A percentile compares a stretch with the other conserved stretches of the same genome.
phyloP scores from a whole-genome alignment of 1,284 basidiomycete genomes.

The Psilocybe mexicana region DNA sequence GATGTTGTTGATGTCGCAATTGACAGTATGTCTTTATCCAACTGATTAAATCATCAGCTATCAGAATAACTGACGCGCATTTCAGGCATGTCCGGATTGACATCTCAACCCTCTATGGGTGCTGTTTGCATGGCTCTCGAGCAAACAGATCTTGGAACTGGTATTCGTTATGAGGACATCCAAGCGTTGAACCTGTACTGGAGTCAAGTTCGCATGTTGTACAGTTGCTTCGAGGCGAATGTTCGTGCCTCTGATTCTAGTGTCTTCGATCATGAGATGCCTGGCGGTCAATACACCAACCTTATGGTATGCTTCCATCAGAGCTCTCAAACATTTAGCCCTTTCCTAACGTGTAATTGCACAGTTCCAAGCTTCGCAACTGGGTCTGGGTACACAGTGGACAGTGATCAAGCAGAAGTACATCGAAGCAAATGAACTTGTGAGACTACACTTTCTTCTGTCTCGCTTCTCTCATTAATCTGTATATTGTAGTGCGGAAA shows the following conservation, averaged over 20 bases:
- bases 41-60: not conserved
- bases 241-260: conserved; percentile 96
- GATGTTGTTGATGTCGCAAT: conserved; percentile 99
- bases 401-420: conserved; percentile 98
- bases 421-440: conserved; percentile 93
- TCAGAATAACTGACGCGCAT: not conserved
- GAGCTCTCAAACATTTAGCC: conserved; percentile 8
- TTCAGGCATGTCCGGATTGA: conserved; percentile 94
- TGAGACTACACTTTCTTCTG: conserved; percentile 37
- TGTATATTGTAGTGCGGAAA: conserved; percentile 78
- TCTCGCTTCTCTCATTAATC: conserved; percentile 12
- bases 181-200: conserved; percentile 98
- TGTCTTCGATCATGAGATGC: conserved; percentile 99
- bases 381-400: conserved; percentile 98
- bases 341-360: conserved; percentile 17
- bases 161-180: conserved; percentile 97
- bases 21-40: conserved; percentile 66
- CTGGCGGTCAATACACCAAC: conserved; percentile 97
- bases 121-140: conserved; percentile 93
- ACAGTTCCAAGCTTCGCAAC: conserved; percentile 97
- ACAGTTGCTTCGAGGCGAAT: conserved; percentile 98
- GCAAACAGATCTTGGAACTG: conserved; percentile 93
- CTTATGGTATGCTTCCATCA: conserved; percentile 64
- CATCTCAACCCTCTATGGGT: conserved; percentile 99
- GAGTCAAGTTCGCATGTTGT: conserved; percentile 95